Conservation (phyloP, 805 yeast genomes). For the Yamadazyma scolyti region DNA sequence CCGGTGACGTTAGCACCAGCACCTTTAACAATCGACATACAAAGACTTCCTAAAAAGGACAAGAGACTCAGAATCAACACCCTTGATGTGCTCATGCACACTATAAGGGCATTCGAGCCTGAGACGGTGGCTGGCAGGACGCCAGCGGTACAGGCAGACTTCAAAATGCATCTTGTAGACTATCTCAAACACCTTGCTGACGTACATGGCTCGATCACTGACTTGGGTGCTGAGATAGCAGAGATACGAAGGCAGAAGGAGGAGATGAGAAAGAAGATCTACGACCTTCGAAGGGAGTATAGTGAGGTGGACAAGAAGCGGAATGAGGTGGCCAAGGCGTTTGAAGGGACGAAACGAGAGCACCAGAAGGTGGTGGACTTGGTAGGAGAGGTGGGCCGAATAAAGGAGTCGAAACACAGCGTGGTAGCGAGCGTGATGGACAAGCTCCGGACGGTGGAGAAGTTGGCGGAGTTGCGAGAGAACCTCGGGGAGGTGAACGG, state of each 20-base stretch:
- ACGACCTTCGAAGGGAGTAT: conserved; percentile 27
- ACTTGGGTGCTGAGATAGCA: conserved; percentile 24
- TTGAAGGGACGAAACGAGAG: conserved; percentile 14
- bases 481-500: conserved; percentile 21
- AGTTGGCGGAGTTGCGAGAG: conserved; percentile 19
- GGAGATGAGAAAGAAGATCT: conserved; percentile 24
- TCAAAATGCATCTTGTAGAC: conserved; percentile 23
- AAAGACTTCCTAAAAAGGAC: conserved; percentile 22
- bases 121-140: conserved; percentile 8
- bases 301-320: conserved; percentile 28
- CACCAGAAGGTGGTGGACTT: conserved; percentile 13
- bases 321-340: conserved; percentile 20
- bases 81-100: conserved; percentile 33
- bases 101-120: conserved; percentile 27
- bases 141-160: conserved; percentile 26
- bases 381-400: conserved; percentile 2
- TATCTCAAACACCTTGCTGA: conserved; percentile 29
- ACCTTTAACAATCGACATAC: conserved; percentile 26
- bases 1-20: conserved; percentile 13
- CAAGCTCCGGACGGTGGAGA: not conserved
- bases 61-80: conserved; percentile 27
- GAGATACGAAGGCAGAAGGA: conserved; percentile 30
- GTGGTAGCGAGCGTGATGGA: conserved; percentile 1
- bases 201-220: conserved; percentile 31
- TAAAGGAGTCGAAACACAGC: conserved; percentile 1